These are phyloP conservation scores for Blastomyces silverae DNA, from an alignment of 2,329 filamentous ascomycete species.

Conservation along the genomic window DNA sequence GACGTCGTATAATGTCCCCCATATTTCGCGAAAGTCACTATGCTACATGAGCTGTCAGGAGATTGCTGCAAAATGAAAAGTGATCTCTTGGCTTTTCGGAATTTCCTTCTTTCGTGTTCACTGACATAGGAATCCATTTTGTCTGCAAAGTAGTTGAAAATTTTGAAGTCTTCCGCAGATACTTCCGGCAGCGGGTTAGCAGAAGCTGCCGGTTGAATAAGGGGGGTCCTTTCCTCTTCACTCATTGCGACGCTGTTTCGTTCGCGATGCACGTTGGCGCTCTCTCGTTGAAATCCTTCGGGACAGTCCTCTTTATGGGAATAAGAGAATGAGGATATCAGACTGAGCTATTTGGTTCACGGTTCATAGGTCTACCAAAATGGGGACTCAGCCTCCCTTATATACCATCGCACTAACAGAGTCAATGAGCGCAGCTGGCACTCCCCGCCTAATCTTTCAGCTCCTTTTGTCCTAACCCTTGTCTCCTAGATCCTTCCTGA, in stretches of 20 bases:
- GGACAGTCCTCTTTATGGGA: not conserved
- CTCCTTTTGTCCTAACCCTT: no score
- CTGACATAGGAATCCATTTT: conserved; percentile 67
- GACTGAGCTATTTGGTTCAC: not conserved
- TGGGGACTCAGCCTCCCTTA: not conserved
- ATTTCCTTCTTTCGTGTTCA: not conserved
- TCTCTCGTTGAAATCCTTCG: not conserved
- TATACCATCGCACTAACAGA: not conserved
- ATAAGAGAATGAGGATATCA: not conserved
- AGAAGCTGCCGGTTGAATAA: not conserved
- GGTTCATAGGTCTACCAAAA: not conserved
- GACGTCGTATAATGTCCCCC: conserved; percentile 63
- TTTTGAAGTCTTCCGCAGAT: conserved; percentile 57
- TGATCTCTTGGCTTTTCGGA: not conserved
- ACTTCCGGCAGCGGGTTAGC: conserved; percentile 51
- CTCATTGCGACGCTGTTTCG: not conserved
- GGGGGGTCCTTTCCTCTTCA: not conserved
- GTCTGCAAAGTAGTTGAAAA: conserved; percentile 67
- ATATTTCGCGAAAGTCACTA: conserved; percentile 66
- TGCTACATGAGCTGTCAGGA: conserved; percentile 47
- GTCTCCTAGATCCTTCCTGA: no score
- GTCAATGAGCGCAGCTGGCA: not conserved
- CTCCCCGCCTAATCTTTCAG: not conserved
- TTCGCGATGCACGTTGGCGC: not conserved
- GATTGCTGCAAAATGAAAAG: not conserved